Evolutionary conservation across 2,329 filamentous ascomycete genomes (phyloP).

Genomic region (Ustulina deusta): DNA sequence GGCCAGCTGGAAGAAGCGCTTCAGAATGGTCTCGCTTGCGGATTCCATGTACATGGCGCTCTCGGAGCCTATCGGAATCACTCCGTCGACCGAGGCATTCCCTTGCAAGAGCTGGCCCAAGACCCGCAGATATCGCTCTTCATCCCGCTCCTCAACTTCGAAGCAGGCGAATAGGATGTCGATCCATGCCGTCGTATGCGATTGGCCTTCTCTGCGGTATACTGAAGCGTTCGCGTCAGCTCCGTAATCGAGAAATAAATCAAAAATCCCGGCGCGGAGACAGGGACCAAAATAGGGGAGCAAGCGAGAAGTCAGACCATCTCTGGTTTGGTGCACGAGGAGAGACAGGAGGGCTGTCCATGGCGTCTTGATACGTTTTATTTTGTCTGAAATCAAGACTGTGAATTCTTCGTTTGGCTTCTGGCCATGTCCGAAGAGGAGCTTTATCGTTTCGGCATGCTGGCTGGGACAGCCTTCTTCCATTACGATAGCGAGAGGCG

Average conservation of each 20-base stretch:
- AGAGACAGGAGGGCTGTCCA: slow-evolving; percentile 26
- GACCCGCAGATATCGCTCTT: slow-evolving; percentile 26
- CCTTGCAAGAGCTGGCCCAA: slow-evolving; percentile 17
- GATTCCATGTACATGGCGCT: slow-evolving; percentile 10
- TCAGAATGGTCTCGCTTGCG: slow-evolving; percentile 23
- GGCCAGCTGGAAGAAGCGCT: slow-evolving; percentile 29
- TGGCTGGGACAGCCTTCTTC: slow-evolving; percentile 29
- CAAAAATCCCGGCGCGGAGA: slow-evolving; percentile 26
- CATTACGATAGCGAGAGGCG: slow-evolving; percentile 23
- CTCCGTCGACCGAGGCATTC: slow-evolving; percentile 20
- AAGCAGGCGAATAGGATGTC: slow-evolving; percentile 30
- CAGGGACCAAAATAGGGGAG: slow-evolving; percentile 26
- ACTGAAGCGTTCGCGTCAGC: slow-evolving; percentile 28
- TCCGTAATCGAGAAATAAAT: slow-evolving; percentile 19
- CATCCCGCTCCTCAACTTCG: slow-evolving; percentile 17
- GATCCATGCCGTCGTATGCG: slow-evolving; percentile 31
- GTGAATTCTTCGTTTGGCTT: slow-evolving; percentile 23
- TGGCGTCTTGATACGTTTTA: slow-evolving; percentile 15
- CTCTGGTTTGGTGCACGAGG: slow-evolving; percentile 27
- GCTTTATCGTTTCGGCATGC: slow-evolving; percentile 26
- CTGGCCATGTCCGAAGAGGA: slow-evolving; percentile 24
- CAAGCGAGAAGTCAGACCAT: slow-evolving; percentile 29
- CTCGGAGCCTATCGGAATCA: slow-evolving; percentile 18
- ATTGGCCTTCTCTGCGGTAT: slow-evolving; percentile 26
- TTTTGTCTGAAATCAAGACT: background rate